Percentiles rank a stretch among this genome's conserved stretches.
Conservation (phyloP, 2,329 filamentous ascomycete genomes). For the Aspergillus fischeri region DNA sequence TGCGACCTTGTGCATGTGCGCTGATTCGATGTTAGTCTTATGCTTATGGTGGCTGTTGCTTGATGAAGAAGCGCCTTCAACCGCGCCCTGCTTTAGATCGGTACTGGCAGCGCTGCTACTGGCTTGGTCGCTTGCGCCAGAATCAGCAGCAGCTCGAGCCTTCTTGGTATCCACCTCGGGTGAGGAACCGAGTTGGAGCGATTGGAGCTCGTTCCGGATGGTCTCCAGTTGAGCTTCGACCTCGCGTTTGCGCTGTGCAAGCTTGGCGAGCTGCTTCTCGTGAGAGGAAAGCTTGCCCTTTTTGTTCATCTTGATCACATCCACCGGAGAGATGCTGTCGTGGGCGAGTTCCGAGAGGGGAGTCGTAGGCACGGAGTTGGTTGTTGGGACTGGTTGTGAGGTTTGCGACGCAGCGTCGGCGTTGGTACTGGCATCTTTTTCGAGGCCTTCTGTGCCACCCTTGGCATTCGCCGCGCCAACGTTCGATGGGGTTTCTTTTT, state of each 20-base stretch:
- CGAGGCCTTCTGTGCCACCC: neutral
- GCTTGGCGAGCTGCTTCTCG: slow-evolving; percentile 42
- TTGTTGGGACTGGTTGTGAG: slow-evolving; percentile 12
- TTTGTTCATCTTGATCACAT: slow-evolving; percentile 24
- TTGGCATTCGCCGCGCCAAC: neutral
- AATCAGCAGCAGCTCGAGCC: slow-evolving; percentile 11
- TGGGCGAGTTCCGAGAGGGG: slow-evolving; percentile 17
- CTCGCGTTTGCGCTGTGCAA: slow-evolving; percentile 38
- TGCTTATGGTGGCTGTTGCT: slow-evolving; percentile 11
- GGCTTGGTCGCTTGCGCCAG: slow-evolving; percentile 14
- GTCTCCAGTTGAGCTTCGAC: slow-evolving; percentile 36
- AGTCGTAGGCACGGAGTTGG: slow-evolving; percentile 15
- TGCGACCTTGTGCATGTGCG: slow-evolving; percentile 27
- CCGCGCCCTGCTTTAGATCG: slow-evolving; percentile 1
- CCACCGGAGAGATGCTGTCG: slow-evolving; percentile 17
- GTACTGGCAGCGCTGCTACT: slow-evolving; percentile 13
- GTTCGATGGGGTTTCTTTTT: neutral
- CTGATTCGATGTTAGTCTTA: slow-evolving; percentile 15
- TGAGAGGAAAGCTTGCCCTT: slow-evolving; percentile 32
- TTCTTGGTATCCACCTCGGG: slow-evolving; percentile 1
- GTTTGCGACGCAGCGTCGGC: slow-evolving; percentile 6
- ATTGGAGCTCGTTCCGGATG: slow-evolving; percentile 31
- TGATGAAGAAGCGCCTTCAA: slow-evolving; percentile 2
- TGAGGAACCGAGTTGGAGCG: slow-evolving; percentile 16
- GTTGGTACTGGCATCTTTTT: neutral